These are phyloP conservation scores for Russula emetica DNA, from an alignment of 768 basidiomycete species.

Conservation along the genomic window DNA sequence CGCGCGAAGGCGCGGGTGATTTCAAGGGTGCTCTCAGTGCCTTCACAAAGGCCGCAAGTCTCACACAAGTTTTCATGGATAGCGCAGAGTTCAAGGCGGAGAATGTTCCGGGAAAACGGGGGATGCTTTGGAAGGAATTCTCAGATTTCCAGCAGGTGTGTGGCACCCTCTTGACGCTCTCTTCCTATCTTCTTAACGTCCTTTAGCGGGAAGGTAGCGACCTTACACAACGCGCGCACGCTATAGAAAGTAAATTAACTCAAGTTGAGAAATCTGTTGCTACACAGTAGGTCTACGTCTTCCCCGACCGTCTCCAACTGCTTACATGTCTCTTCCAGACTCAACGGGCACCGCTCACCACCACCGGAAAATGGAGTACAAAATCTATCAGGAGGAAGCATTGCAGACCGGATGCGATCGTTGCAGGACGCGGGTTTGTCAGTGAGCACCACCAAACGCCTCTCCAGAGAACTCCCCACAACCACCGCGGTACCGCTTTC, in stretches of 20 bases:
- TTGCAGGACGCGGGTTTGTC: slow-evolving; percentile 69
- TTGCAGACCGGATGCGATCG: slow-evolving; percentile 77
- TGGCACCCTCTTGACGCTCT: slow-evolving; percentile 15
- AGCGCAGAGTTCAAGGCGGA: slow-evolving; percentile 53
- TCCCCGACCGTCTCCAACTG: slow-evolving; percentile 12
- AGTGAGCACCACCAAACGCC: slow-evolving; percentile 47
- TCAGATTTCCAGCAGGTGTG: slow-evolving; percentile 64
- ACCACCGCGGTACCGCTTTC: slow-evolving; percentile 34
- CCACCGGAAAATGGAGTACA: slow-evolving; percentile 24
- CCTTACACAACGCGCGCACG: slow-evolving; percentile 40
- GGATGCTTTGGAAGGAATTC: slow-evolving; percentile 59
- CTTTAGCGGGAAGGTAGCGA: slow-evolving; percentile 39
- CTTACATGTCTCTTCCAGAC: slow-evolving; percentile 17
- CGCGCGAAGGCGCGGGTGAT: slow-evolving; percentile 53
- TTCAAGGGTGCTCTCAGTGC: slow-evolving; percentile 56
- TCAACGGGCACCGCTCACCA: slow-evolving; percentile 22
- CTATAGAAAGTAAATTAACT: slow-evolving; percentile 44
- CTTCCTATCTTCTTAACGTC: neutral
- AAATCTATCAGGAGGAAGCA: slow-evolving; percentile 54
- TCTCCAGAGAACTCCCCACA: slow-evolving; percentile 50
- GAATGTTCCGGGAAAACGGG: slow-evolving; percentile 46
- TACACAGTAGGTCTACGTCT: slow-evolving; percentile 30
- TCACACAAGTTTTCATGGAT: slow-evolving; percentile 56
- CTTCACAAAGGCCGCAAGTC: slow-evolving; percentile 56
- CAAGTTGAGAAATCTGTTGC: slow-evolving; percentile 42